Conservation (phyloP, 164 flowering plant genomes). For the Akebia trifoliata region DNA sequence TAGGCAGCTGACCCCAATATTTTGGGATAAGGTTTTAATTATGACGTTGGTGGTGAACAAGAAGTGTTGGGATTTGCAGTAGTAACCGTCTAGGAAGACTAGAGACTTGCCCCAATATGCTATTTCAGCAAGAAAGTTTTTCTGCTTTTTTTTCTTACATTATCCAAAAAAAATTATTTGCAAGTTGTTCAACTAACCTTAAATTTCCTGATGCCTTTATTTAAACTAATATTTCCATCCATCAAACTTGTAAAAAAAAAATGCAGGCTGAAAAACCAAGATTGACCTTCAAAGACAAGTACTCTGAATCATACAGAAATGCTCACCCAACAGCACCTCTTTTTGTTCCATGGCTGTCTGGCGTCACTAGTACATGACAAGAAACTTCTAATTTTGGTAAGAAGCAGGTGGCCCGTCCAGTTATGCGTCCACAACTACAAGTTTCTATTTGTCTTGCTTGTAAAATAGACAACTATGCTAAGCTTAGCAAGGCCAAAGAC, state of each 20-base stretch:
- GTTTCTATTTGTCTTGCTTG: neutral
- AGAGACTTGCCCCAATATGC: no score
- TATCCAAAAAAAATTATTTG: no score
- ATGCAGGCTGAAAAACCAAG: conserved; percentile 72
- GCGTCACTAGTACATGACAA: conserved; percentile 46
- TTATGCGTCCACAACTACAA: neutral
- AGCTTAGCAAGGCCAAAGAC: conserved; percentile 6
- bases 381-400: conserved; percentile 5
- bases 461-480: neutral
- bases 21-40: no score
- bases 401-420: neutral
- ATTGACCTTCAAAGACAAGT: conserved; percentile 63
- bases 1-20: no score
- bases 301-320: conserved; percentile 67
- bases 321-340: conserved; percentile 75
- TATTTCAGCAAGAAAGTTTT: no score
- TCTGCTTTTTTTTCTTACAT: no score
- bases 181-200: no score
- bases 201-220: no score
- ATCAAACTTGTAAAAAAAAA: conserved; percentile 6
- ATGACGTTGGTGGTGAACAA: no score
- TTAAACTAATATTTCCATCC: no score
- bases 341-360: conserved; percentile 90
- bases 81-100: no score
- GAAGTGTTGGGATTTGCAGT: no score